Percentiles rank a stretch among this genome's conserved stretches.
phyloP scores from a whole-genome alignment of 345 rosid species.

The Gossypium anomalum region DNA sequence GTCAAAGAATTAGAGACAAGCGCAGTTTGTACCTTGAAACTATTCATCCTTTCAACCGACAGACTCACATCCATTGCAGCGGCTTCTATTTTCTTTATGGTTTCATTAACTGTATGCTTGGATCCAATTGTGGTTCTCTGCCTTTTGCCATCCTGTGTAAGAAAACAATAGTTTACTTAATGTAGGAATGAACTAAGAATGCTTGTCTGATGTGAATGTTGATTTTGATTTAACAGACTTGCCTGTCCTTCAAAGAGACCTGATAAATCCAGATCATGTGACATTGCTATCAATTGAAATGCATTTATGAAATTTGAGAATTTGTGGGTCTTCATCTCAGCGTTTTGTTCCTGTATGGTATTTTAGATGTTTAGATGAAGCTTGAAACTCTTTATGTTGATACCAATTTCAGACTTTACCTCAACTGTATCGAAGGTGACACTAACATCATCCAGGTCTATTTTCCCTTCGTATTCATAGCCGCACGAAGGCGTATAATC shows the following conservation, averaged over 20 bases:
- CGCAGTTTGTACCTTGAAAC: constrained; percentile 44
- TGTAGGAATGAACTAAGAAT: constrained; percentile 12
- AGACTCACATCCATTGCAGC: constrained; percentile 65
- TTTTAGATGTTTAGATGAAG: constrained; percentile 15
- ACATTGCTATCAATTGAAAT: constrained; percentile 90
- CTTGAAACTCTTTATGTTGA: constrained; percentile 2
- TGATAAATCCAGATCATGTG: constrained; percentile 83
- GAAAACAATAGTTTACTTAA: constrained; percentile 5
- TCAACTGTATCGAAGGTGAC: constrained; percentile 53
- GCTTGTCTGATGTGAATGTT: background rate
- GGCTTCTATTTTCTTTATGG: constrained; percentile 76
- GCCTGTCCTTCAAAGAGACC: constrained; percentile 86
- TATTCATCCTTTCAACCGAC: constrained; percentile 51
- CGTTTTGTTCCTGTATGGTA: constrained; percentile 45
- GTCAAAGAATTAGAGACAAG: background rate
- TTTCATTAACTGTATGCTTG: constrained; percentile 57
- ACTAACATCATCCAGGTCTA: constrained; percentile 45
- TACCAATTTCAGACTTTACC: constrained; percentile 32
- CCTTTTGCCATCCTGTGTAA: constrained; percentile 55
- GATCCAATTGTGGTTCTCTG: constrained; percentile 67
- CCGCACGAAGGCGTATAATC: constrained; percentile 52
- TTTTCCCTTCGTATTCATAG: constrained; percentile 31
- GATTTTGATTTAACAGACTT: constrained; percentile 22
- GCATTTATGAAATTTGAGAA: constrained; percentile 83
- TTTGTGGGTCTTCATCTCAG: constrained; percentile 36